Evolutionary conservation across 2,329 filamentous ascomycete species (phyloP), one percentile per base, ranked within the genome.

Genomic region (Aschersonia sp.): DNA sequence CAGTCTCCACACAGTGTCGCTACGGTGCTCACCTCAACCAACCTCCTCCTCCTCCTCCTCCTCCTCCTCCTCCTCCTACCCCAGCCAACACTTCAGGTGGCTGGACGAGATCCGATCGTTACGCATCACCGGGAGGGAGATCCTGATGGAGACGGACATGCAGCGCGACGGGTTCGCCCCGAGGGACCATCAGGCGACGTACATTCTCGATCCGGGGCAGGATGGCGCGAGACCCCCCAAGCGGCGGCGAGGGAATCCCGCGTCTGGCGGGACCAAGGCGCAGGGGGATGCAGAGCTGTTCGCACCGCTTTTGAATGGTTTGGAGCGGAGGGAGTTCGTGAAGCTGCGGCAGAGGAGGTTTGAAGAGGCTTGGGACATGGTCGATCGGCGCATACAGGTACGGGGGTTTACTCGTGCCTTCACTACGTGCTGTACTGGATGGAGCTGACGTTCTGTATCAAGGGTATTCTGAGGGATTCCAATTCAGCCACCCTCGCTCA

Each of bases 321-420:
- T 62, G 0, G 81, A 84, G 61, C 65, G 60, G 43, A 55, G 66
- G 2, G 67, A 68, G 32, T 71, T 68, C 47, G 69, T 75, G 29
- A 60, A 60, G 5, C 63, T 79, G 46, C 73, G 86, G 29, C 71
- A 80, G 58, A 63, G 70, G 44, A 67, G 78, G 3, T 91, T 81
- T 61, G 66, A 78, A 46, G 63, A 71, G 47, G 68, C 77, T 45
- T 92, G 87, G 87, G 63, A 67, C 2, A 65, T 70, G 40, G 76
- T 86, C 54, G 75, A 87, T 51, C 61, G 65, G 44, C 74, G 77
- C 30, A 82, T 89, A 46, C 73, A 82, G 59, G 65, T 66, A 50
- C 30, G 48, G 29, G 28, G 29, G 3, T 41, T 38, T 28, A 40
- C 29, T 5, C 3, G 35, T 5, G 20, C 20, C 20, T 20, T 20